Evolutionary conservation across 352 stramenopile genomes (phyloP).

Genomic region (Phytopythium delawarense): DNA sequence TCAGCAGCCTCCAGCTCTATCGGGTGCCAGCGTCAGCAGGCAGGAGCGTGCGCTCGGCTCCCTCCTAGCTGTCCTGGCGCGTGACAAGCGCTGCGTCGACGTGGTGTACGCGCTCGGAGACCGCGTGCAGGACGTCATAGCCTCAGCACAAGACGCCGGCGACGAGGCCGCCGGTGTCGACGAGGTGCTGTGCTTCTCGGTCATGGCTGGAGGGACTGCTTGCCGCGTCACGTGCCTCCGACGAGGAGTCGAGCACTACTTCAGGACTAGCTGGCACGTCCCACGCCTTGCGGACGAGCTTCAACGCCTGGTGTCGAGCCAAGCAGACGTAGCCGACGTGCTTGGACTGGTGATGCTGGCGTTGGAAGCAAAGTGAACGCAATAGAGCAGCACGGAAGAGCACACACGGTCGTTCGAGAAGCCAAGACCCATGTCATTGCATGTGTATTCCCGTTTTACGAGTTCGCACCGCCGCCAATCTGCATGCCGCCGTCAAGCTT

Average conservation of each 20-base stretch:
- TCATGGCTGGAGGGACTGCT: slow-evolving; percentile 18
- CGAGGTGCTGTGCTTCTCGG: slow-evolving; percentile 56
- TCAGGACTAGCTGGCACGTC: slow-evolving; percentile 28
- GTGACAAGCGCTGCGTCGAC: slow-evolving; percentile 40
- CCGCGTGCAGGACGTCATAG: slow-evolving; percentile 21
- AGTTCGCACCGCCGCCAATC: slow-evolving; percentile 69
- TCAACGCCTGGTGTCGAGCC: slow-evolving; percentile 2
- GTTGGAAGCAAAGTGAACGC: not conserved
- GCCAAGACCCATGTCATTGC: slow-evolving; percentile 28
- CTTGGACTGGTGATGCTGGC: not conserved
- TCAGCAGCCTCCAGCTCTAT: not conserved
- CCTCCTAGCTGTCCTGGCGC: slow-evolving; percentile 10
- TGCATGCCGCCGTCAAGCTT: slow-evolving; percentile 58
- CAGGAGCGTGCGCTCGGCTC: slow-evolving; percentile 9
- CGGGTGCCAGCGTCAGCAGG: not conserved
- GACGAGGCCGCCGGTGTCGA: slow-evolving; percentile 4
- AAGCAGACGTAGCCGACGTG: not conserved
- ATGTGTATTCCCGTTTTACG: slow-evolving; percentile 73
- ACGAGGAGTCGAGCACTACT: slow-evolving; percentile 1
- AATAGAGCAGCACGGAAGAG: not conserved
- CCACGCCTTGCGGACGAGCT: slow-evolving; percentile 18
- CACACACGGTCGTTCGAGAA: slow-evolving; percentile 15
- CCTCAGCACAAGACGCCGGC: slow-evolving; percentile 26
- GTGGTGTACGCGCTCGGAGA: slow-evolving; percentile 28
- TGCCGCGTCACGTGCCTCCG: slow-evolving; percentile 35